Conservation (phyloP, 129 eudicot species). For the Escallonia herrerae region DNA sequence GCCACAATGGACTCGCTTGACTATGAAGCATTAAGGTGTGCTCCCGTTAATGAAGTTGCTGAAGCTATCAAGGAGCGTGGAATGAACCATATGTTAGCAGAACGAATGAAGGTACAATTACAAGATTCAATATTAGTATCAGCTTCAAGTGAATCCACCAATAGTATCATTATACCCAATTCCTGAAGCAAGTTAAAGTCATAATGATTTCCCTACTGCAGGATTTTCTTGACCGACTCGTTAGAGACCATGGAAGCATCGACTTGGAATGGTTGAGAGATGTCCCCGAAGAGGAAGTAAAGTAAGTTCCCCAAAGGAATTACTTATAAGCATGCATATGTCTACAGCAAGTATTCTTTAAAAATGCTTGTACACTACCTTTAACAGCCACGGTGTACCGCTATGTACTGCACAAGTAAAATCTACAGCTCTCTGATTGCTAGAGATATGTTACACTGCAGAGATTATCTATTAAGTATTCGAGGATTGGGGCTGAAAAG, state of each 20-base stretch:
- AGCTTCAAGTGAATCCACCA: background rate
- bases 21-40: slow-evolving; percentile 76
- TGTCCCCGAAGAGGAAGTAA: slow-evolving; percentile 80
- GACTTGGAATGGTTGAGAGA: slow-evolving; percentile 94
- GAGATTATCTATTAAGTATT: slow-evolving; percentile 79
- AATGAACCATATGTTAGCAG: slow-evolving; percentile 95
- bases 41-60: slow-evolving; percentile 70
- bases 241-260: slow-evolving; percentile 68
- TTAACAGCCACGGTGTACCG: background rate
- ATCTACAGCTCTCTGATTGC: background rate
- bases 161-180: background rate
- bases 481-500: slow-evolving; percentile 94
- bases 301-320: slow-evolving; percentile 39
- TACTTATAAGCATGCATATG: background rate
- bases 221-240: slow-evolving; percentile 82
- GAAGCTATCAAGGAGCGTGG: slow-evolving; percentile 84
- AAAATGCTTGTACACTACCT: background rate
- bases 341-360: background rate
- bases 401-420: background rate
- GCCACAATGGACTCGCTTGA: slow-evolving; percentile 71
- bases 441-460: slow-evolving; percentile 17
- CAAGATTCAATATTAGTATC: background rate
- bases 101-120: slow-evolving; percentile 63
- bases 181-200: background rate
- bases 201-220: slow-evolving; percentile 25